Evolutionary conservation across 2,329 filamentous ascomycete species (phyloP), one percentile per base, ranked within the genome.

Genomic region (Claviceps sp.): DNA sequence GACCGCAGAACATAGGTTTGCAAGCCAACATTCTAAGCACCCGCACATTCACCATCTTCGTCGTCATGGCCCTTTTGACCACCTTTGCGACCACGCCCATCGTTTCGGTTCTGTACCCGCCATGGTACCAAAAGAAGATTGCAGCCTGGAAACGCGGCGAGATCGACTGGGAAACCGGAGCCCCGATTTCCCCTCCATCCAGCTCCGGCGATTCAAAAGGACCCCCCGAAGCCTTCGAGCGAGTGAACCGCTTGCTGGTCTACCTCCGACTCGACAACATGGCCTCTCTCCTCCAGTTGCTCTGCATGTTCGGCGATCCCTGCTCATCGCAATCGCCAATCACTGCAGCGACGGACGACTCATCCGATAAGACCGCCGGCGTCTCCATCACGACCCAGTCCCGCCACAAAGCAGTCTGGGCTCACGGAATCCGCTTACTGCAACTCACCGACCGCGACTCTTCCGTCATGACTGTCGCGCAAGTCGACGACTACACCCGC

Each of bases 381-480:
- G 41, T 26, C 9, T 30, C 48, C 13, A 30, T 22, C 5, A 30
- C 26, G 4, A 18, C 47, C 9, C 20, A 54, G 16, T 18, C 30
- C n/a, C 16, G 26, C 4, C 51, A 50, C 9, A 53, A 50, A n/a
- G 47, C 55, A 7, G 56, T 91, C 1, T 78, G 86, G 61, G 84
- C 89, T 0, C 88, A 95, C 60, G 91, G 89, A 37, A 70, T 95
- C n/a, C 85, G 90, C 14, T 77, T 97, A 16, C 70, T 94, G 48
- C 87, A 94, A 62, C 78, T 97, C 13, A 94, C 88, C 0, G 90
- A 96, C 60, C 88, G 91, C 76, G 86, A 88, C 43, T 96, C 91
- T 0, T 90, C 89, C 18, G 91, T 96, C 60, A 97, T 97, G 91
- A 85, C 88, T 60, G 88, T 95, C 11, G 84, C 88, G 0, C 88